Conservation (phyloP, 2,329 filamentous ascomycete genomes). For the Alternaria triticimaculans region DNA sequence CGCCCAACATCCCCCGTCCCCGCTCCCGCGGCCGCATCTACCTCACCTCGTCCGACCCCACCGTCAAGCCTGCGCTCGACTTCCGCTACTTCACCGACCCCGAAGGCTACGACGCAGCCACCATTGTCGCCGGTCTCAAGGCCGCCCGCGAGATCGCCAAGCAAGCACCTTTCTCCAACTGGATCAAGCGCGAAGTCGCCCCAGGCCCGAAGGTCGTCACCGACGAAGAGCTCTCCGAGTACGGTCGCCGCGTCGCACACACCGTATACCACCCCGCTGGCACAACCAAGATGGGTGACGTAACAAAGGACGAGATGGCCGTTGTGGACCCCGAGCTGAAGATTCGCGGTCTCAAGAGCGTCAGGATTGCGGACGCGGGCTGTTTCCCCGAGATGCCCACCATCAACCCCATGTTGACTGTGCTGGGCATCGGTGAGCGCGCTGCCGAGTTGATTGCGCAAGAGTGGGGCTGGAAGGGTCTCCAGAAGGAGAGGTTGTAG, state of each 20-base stretch:
- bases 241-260: slow-evolving; percentile 80
- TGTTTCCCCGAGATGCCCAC: slow-evolving; percentile 87
- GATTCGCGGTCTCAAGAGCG: slow-evolving; percentile 72
- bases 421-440: slow-evolving; percentile 81
- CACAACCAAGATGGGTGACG: slow-evolving; percentile 88
- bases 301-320: slow-evolving; percentile 70
- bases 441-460: slow-evolving; percentile 83
- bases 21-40: slow-evolving; percentile 79
- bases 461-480: slow-evolving; percentile 70
- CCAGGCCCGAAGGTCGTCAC: slow-evolving; percentile 75
- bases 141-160: slow-evolving; percentile 78
- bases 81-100: slow-evolving; percentile 90
- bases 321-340: slow-evolving; percentile 81
- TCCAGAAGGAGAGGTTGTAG: slow-evolving; percentile 62
- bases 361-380: slow-evolving; percentile 85
- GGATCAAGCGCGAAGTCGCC: slow-evolving; percentile 83
- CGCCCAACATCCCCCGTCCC: slow-evolving; percentile 85
- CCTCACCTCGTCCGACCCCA: slow-evolving; percentile 76
- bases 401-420: slow-evolving; percentile 91
- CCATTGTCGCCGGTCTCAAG: slow-evolving; percentile 77
- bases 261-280: slow-evolving; percentile 91
- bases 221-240: slow-evolving; percentile 82
- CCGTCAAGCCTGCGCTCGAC: slow-evolving; percentile 81
- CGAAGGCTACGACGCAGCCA: slow-evolving; percentile 83
- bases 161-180: slow-evolving; percentile 78